Base-by-base conservation (phyloP, 2,329 filamentous ascomycete genomes). In the Gaeumannomyces sp. region DNA sequence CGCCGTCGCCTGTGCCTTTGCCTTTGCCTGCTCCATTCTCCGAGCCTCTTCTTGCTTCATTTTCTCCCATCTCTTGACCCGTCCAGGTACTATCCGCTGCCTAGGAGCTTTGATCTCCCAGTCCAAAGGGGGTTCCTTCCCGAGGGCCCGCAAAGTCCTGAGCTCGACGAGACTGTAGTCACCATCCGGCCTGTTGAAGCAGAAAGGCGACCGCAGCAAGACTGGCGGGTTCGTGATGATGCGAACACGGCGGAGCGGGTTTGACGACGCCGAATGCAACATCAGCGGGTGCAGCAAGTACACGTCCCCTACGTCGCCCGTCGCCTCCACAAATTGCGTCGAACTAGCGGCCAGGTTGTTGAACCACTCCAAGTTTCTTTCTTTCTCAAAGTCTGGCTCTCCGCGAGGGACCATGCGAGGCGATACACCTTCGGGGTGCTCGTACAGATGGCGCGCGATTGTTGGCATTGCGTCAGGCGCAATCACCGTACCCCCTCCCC, bases 401-500 rank as follows among this genome's bases (percentile, higher is more conserved):
- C 78, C 79, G 1, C 86, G 77, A 0, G 85, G 83, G 28, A 79
- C 79, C 86, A 90, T 89, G 38, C 82, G 81, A n/a, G 88, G 87
- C 29, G 81, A 84, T 27, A 90, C 85, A 1, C 88, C 89, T 67
- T 85, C 83, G 0, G 88, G 87, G 69, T 91, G 81, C 3, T 84
- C 80, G 68, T 85, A 79, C 70, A 83, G 83, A 69, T 87, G 82
- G 65, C 77, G 76, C 0, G 88, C 88, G 3, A 90, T 78, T 33
- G 76, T 74, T 4, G 80, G 78, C 62, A 89, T 85, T 0, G 83
- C 86, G 63, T 82, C 79, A 0, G 86, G 83, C 69, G 86, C 89
- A 61, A 91, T 81, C 71, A 85, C 79, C 0, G 88, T 91, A 4
- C 85, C 89, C 31, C 89, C 89, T 6, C 85, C 87, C 45, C 81